phyloP scores from a whole-genome alignment of 2,329 filamentous ascomycete genomes.

The Fusarium sp. region DNA sequence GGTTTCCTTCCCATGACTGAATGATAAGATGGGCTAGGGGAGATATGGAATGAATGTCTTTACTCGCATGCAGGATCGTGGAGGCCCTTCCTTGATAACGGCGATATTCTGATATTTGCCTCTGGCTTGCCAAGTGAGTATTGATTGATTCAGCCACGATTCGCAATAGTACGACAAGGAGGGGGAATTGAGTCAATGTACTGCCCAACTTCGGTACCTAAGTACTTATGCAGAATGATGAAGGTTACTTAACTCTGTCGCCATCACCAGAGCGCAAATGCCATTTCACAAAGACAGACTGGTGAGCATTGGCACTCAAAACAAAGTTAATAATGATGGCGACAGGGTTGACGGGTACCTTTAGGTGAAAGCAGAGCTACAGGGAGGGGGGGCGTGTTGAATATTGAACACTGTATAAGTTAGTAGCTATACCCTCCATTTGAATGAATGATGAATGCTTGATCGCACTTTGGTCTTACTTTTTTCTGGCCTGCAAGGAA shows the following conservation, averaged over 20 bases:
- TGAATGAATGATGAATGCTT: background rate
- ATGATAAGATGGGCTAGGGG: background rate
- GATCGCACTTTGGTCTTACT: background rate
- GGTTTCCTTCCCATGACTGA: background rate
- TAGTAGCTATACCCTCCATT: background rate
- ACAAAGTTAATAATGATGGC: background rate
- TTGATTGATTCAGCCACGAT: background rate
- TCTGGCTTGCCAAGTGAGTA: background rate
- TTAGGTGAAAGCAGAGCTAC: background rate
- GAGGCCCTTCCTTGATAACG: background rate
- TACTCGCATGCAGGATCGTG: background rate
- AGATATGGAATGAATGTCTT: constrained; percentile 18
- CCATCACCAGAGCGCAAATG: background rate
- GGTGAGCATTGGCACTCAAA: background rate
- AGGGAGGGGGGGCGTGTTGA: background rate
- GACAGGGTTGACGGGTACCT: background rate
- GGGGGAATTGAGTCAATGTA: background rate
- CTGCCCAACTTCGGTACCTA: background rate
- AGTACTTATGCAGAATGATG: background rate
- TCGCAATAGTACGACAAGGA: background rate
- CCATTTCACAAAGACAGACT: background rate
- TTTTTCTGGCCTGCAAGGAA: constrained; percentile 25
- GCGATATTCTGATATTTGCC: background rate
- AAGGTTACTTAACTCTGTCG: background rate
- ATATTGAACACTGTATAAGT: background rate